Conservation (phyloP, 257 asterid genomes). For the Penstemon eatonii region DNA sequence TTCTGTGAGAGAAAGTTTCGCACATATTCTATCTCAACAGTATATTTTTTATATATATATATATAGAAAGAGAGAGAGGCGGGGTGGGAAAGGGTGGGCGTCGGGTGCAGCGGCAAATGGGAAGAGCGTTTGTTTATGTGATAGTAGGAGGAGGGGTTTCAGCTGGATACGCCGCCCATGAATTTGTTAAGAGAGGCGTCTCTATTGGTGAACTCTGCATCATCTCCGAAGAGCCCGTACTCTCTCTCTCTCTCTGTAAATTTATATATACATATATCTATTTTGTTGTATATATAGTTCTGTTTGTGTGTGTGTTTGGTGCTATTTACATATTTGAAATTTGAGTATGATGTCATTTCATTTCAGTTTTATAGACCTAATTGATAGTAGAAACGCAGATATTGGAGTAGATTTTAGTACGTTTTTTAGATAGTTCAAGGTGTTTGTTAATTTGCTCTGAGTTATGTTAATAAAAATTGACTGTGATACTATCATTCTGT, state of each 20-base stretch:
- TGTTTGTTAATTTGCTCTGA: not conserved
- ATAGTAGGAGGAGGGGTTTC: conserved; percentile 95
- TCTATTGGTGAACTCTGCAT: conserved; percentile 89
- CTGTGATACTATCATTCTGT: not conserved
- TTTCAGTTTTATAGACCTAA: conserved; percentile 6
- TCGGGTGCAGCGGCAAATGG: conserved; percentile 48
- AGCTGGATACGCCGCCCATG: conserved; percentile 92
- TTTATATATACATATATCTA: not conserved
- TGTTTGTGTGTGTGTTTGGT: not conserved
- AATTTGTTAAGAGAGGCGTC: conserved; percentile 75
- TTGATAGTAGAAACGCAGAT: conserved; percentile 7
- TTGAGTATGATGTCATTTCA: conserved; percentile 23
- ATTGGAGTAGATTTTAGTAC: not conserved
- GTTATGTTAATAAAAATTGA: not conserved
- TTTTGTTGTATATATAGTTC: not conserved
- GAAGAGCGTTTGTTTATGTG: conserved; percentile 90
- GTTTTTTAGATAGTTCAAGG: not conserved
- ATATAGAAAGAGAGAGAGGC: not conserved
- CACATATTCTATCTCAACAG: conserved; percentile 24
- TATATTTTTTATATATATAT: not conserved
- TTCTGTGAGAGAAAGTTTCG: not conserved
- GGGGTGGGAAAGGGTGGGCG: not conserved
- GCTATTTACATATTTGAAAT: conserved; percentile 18
- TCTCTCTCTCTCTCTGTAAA: conserved; percentile 14
- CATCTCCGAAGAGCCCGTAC: conserved; percentile 89